phyloP scores from a whole-genome alignment of 2,329 filamentous ascomycete genomes.

The Malbranchea cinnamomea region DNA sequence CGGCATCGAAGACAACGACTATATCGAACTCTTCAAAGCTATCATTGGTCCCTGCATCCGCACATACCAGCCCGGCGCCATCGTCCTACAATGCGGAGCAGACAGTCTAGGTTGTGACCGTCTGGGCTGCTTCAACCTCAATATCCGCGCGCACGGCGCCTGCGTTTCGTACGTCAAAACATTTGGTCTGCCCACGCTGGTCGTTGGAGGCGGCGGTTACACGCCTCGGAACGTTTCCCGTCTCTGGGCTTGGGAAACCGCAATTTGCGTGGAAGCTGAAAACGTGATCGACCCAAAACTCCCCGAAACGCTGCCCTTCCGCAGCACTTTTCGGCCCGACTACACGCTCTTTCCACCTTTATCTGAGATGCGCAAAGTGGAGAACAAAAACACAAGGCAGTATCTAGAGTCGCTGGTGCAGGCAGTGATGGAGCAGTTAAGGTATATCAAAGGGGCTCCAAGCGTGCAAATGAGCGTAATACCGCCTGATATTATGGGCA shows the following conservation, averaged over 20 bases:
- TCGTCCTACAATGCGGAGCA: constrained; percentile 89
- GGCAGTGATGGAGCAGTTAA: constrained; percentile 68
- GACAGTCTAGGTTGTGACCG: constrained; percentile 89
- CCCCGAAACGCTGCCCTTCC: constrained; percentile 67
- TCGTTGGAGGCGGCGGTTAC: constrained; percentile 91
- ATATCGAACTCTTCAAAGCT: constrained; percentile 67
- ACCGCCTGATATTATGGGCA: constrained; percentile 55
- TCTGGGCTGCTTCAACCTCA: constrained; percentile 89
- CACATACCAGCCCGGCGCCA: constrained; percentile 74
- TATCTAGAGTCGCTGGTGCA: constrained; percentile 62
- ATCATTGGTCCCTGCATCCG: constrained; percentile 66
- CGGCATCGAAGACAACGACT: constrained; percentile 82
- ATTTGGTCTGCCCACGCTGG: constrained; percentile 63
- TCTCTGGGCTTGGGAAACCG: constrained; percentile 93
- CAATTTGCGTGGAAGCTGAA: constrained; percentile 65
- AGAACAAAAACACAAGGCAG: constrained; percentile 67
- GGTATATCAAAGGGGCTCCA: constrained; percentile 70
- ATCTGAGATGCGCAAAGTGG: constrained; percentile 50
- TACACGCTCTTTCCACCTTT: constrained; percentile 79
- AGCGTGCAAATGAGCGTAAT: constrained; percentile 75
- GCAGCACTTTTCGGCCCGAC: constrained; percentile 75
- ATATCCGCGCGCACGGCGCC: constrained; percentile 82
- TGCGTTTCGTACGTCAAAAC: constrained; percentile 83
- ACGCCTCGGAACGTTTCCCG: constrained; percentile 92
- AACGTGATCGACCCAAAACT: constrained; percentile 57